Evolutionary conservation across 805 yeast species (phyloP), one percentile per base, ranked within the genome.

Genomic region (Myxozyma lipomycoides): DNA sequence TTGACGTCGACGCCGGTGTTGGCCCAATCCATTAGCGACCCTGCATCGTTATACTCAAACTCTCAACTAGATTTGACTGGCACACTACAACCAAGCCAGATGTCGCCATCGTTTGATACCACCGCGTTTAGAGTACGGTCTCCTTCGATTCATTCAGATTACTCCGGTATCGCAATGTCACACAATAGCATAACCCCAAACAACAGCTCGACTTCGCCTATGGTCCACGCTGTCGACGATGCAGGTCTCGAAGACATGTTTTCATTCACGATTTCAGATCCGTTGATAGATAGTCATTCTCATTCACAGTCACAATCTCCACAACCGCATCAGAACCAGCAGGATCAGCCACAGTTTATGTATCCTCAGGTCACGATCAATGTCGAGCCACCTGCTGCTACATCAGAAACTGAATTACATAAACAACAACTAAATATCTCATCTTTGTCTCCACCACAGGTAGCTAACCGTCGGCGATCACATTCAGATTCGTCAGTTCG

Each of bases 401-500:
- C 32, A n/a, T 22, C 28, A 6, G 35, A 34, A 18, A 15, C 9
- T 7, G 10, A 22, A 19, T 9, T n/a, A 4, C 32, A 10, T 26
- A 21, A n/a, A 2, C 5, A n/a, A 15, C 5, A n/a, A 15, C 21
- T 22, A 10, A n/a, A 24, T 19, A 39, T 44, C 1, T 6, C 39
- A 12, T 15, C 51, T 17, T 41, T 47, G 19, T 37, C 51, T 4
- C 55, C 44, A 17, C 47, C 55, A 9, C 6, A 45, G 23, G 5
- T 19, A 19, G 26, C 10, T 12, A 7, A 26, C 19, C 50, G 57
- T 9, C 48, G 48, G 17, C 44, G 57, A 18, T 53, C 57, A 19
- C 54, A 50, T 25, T 53, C 57, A 15, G 57, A 53, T 35, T 50
- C 55, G 7, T 45, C 52, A 3, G 51, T 46, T 34, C 10, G 7